Conservation (phyloP, 257 asterid genomes). For the Fraxinus anomala region DNA sequence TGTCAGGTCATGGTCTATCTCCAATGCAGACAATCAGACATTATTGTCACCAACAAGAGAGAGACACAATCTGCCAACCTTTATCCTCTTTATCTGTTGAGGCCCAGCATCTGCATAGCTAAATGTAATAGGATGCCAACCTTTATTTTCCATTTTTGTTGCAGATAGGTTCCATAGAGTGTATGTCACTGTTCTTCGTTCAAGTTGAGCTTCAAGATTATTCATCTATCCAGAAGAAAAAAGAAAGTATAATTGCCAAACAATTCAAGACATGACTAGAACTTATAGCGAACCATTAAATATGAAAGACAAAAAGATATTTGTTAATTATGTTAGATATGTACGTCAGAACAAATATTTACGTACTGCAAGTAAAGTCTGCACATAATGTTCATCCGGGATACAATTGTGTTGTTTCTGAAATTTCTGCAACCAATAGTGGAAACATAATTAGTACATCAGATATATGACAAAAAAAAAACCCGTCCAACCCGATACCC, state of each 20-base stretch:
- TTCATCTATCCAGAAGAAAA: slow-evolving; percentile 52
- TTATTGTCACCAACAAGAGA: not conserved
- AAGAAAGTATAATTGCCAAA: slow-evolving; percentile 9
- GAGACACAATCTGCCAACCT: slow-evolving; percentile 44
- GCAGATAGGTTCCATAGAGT: slow-evolving; percentile 76
- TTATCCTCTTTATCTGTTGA: slow-evolving; percentile 67
- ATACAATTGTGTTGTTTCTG: slow-evolving; percentile 95
- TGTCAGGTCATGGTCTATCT: not conserved
- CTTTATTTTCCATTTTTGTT: slow-evolving; percentile 51
- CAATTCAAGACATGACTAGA: slow-evolving; percentile 7
- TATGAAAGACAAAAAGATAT: not conserved
- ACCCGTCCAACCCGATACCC: too few species aligned
- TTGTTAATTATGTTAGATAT: not conserved
- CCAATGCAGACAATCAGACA: not conserved
- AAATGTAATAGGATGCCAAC: slow-evolving; percentile 91
- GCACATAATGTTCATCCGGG: slow-evolving; percentile 98
- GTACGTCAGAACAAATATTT: slow-evolving; percentile 13
- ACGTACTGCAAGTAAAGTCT: slow-evolving; percentile 82
- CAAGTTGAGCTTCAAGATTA: slow-evolving; percentile 77
- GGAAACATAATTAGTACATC: slow-evolving; percentile 24
- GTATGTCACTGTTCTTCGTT: slow-evolving; percentile 86
- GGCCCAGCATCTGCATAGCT: slow-evolving; percentile 66
- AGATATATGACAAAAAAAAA: not conserved
- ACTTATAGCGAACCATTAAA: slow-evolving; percentile 1
- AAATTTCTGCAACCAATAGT: slow-evolving; percentile 69